A percentile compares a stretch with the other conserved stretches of the same genome.
Evolutionary conservation across 2,329 filamentous ascomycete genomes (phyloP).

Genomic region (Plenodomus tracheiphilus): DNA sequence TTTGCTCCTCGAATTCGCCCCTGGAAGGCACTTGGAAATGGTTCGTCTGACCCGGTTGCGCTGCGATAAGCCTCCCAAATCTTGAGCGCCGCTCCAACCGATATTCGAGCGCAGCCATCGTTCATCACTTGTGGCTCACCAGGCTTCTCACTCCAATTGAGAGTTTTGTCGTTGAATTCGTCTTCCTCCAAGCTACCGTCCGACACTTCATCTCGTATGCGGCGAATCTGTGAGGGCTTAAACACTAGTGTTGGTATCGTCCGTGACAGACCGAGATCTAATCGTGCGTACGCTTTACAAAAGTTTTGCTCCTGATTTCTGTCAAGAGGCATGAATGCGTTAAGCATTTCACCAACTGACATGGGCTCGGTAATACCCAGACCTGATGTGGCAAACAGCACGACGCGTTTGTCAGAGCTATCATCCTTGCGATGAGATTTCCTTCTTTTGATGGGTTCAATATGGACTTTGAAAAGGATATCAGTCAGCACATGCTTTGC

Average conservation of each 20-base stretch:
- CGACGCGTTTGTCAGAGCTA: conserved; percentile 26
- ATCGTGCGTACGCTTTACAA: conserved; percentile 48
- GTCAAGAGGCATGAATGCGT: conserved; percentile 46
- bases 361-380: conserved; percentile 23
- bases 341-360: conserved; percentile 35
- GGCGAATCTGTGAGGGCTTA: conserved; percentile 40
- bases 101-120: conserved; percentile 66
- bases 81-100: conserved; percentile 58
- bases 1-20: conserved; percentile 73
- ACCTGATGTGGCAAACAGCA: conserved; percentile 44
- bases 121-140: conserved; percentile 45
- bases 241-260: conserved; percentile 46
- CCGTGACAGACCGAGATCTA: conserved; percentile 49
- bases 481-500: too few species aligned
- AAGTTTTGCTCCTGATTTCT: conserved; percentile 42
- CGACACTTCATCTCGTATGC: conserved; percentile 34
- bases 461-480: conserved; percentile 21
- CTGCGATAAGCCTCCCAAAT: conserved; percentile 59
- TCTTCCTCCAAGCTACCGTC: conserved; percentile 40
- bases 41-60: conserved; percentile 62
- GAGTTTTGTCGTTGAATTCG: conserved; percentile 40
- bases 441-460: conserved; percentile 42
- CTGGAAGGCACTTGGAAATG: conserved; percentile 68
- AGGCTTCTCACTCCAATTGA: conserved; percentile 24
- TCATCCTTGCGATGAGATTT: conserved; percentile 25